Evolutionary conservation across 805 yeast species (phyloP), one percentile per base, ranked within the genome.

Genomic region (Hanseniaspora osmophila): DNA sequence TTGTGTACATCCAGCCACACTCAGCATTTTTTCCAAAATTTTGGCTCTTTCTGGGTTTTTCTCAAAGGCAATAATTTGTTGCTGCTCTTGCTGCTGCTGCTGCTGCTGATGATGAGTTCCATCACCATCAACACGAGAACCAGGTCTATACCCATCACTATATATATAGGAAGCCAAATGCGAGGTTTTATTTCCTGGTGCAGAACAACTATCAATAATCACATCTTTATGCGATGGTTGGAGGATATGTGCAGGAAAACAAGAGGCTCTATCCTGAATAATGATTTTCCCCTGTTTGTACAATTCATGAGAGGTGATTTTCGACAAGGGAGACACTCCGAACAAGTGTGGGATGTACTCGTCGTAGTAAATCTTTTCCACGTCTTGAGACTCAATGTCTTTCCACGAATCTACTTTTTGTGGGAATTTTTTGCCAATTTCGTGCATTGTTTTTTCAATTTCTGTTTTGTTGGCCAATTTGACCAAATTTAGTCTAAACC

Each of bases 161-260:
- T 42, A 46, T 18, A 85, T 62, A 43, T 74, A 67, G 0, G 92
- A 76, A 0, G 96, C 95, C 18, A 81, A 65, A 63, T 90, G 97
- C 0, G 96, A 85, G 0, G 99, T 92, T 60, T 92, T 94, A 62
- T 92, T 92, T 5, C 99, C 99, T 4, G 99, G 99, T 0, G 99
- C 98, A 2, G 97, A 88, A 65, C 96, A 88, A 1, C 96, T 82
- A 64, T 92, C 99, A 40, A 92, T 83, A 10, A 87, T 77, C 19
- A 69, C 62, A 48, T 74, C 80, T 40, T 79, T 81, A 3, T 74
- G 68, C 0, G 59, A 46, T 0, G 90, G 84, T 49, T 75, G 69
- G 42, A 92, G 63, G 27, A 92, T 87, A 49, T 76, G 77, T 0
- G 94, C 96, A 0, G 99, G 99, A 58, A 92, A 87, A 60, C 98